phyloP scores from a whole-genome alignment of 108 stramenopile genomes.

The Cyclotella atomus region DNA sequence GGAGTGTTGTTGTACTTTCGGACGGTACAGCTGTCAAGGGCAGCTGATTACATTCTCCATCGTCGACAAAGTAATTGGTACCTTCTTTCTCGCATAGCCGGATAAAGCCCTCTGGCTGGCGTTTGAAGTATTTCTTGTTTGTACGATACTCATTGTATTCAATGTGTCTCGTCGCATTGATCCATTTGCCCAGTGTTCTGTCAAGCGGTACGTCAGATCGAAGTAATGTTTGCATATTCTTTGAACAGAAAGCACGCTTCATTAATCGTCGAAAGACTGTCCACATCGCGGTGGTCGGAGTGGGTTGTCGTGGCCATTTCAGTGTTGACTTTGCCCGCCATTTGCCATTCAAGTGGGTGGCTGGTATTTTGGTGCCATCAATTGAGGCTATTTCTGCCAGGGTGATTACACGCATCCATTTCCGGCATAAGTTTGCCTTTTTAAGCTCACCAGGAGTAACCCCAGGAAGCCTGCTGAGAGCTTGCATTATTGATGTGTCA shows the following conservation, averaged over 20 bases:
- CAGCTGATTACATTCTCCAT: neutral
- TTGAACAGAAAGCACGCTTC: neutral
- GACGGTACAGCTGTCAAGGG: neutral
- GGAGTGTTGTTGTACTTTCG: too few species aligned
- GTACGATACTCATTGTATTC: neutral
- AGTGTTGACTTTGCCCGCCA: conserved; percentile 3
- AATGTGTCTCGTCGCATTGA: neutral
- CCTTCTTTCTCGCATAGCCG: neutral
- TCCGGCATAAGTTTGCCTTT: too few species aligned
- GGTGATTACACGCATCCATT: neutral
- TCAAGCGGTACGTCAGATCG: neutral
- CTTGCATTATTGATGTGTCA: neutral
- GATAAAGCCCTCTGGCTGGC: neutral
- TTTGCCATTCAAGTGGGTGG: neutral
- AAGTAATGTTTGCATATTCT: neutral
- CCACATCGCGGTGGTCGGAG: neutral
- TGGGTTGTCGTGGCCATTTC: neutral
- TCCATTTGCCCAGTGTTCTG: neutral
- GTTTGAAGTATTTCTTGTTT: neutral
- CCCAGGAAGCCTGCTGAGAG: neutral
- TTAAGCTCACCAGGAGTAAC: neutral
- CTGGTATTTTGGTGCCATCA: neutral
- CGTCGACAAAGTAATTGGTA: neutral
- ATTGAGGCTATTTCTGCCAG: neutral
- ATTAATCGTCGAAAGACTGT: neutral